Percentiles rank a stretch among this genome's conserved stretches.
Conservation (phyloP, 2,329 filamentous ascomycete species). For the Aspergillus spinulosporus region DNA sequence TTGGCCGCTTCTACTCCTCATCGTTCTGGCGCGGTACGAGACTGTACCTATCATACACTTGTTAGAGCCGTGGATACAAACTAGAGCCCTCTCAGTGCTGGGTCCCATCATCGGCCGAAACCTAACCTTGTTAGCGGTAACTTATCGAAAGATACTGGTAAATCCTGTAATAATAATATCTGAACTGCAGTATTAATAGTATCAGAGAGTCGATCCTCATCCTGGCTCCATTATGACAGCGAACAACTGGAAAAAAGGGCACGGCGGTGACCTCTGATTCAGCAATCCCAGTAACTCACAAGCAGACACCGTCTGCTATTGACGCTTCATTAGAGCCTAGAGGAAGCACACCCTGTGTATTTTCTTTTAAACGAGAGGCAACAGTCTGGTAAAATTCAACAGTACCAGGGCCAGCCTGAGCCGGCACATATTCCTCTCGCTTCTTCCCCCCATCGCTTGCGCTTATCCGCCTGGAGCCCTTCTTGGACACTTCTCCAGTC, state of each 20-base stretch:
- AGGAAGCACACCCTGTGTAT: no score
- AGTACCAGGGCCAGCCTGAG: neutral
- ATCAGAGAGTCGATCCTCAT: constrained; percentile 11
- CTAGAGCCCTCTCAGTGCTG: constrained; percentile 5
- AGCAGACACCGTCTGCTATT: neutral
- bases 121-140: constrained; percentile 14
- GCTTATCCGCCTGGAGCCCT: constrained; percentile 6
- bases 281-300: neutral
- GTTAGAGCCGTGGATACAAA: constrained; percentile 12
- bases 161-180: neutral
- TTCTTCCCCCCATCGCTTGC: constrained; percentile 7
- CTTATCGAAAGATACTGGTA: constrained; percentile 1
- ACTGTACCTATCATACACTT: constrained; percentile 4
- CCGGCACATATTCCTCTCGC: constrained; percentile 4
- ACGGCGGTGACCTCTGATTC: neutral
- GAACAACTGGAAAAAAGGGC: neutral
- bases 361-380: no score
- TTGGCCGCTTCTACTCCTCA: no score
- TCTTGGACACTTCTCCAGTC: constrained; percentile 4
- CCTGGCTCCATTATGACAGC: neutral
- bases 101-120: constrained; percentile 17
- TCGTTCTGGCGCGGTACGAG: no score
- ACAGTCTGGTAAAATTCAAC: neutral
- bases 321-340: no score
- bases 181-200: constrained; percentile 7